Evolutionary conservation across 768 basidiomycete genomes (phyloP).

Genomic region (Boletus speciosus): DNA sequence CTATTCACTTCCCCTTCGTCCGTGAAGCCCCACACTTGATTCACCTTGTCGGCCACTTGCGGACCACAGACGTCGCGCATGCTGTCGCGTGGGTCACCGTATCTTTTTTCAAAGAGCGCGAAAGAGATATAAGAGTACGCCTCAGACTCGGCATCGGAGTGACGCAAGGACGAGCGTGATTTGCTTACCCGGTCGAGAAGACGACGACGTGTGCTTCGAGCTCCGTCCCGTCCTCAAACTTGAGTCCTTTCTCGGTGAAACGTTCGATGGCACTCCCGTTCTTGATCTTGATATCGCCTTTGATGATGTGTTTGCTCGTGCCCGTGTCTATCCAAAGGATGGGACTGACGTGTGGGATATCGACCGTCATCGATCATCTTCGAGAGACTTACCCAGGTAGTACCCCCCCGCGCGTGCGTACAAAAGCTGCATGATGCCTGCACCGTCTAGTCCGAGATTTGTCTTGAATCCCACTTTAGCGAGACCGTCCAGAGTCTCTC

Average conservation of each 20-base stretch:
- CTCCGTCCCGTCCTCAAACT: conserved; percentile 29
- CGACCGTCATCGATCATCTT: too few species aligned
- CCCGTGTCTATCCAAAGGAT: conserved; percentile 30
- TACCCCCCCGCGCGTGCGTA: conserved; percentile 36
- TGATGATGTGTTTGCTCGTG: conserved; percentile 41
- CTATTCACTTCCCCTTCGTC: conserved; percentile 58
- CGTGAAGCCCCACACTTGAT: conserved; percentile 58
- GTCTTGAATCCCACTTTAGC: conserved; percentile 37
- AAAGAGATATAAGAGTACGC: background rate
- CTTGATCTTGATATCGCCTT: conserved; percentile 52
- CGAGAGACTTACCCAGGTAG: conserved; percentile 33
- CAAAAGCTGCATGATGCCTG: conserved; percentile 32
- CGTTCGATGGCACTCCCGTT: conserved; percentile 34
- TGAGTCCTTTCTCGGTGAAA: conserved; percentile 32
- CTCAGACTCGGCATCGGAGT: background rate
- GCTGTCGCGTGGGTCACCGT: conserved; percentile 41
- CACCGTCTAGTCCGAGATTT: conserved; percentile 32
- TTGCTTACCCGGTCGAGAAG: conserved; percentile 29
- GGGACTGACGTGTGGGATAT: too few species aligned
- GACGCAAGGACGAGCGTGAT: background rate
- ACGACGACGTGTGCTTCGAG: conserved; percentile 33
- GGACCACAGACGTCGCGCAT: conserved; percentile 45
- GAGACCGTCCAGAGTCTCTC: conserved; percentile 37
- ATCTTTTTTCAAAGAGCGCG: conserved; percentile 29
- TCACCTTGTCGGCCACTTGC: conserved; percentile 42